A percentile compares a stretch with the other conserved stretches of the same genome.
Evolutionary conservation across 495 filamentous ascomycete species (phyloP).

Genomic region (Podospora comata): DNA sequence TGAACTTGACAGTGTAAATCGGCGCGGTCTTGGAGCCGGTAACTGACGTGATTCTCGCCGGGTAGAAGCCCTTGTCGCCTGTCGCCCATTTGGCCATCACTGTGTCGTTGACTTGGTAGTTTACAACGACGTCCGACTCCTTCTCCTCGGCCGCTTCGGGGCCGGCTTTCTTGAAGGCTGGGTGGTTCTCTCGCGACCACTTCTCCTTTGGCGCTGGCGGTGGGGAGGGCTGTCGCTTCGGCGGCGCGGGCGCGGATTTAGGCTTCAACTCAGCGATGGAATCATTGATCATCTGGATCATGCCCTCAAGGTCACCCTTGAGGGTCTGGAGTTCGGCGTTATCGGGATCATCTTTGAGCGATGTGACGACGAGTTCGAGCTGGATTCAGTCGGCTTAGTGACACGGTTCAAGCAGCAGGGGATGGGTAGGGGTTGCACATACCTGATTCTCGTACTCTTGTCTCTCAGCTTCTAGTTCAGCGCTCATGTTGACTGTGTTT

Average conservation of each 20-base stretch:
- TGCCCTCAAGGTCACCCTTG: constrained; percentile 77
- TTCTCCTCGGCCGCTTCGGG: constrained; percentile 41
- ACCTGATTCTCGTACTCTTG: constrained; percentile 85
- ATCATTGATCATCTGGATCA: constrained; percentile 73
- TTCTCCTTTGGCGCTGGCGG: constrained; percentile 51
- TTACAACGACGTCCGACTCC: constrained; percentile 44
- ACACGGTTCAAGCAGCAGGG: neutral
- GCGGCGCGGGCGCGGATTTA: constrained; percentile 43
- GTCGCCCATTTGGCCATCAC: constrained; percentile 88
- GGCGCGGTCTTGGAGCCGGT: constrained; percentile 85
- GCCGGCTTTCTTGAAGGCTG: constrained; percentile 59
- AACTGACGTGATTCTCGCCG: constrained; percentile 87
- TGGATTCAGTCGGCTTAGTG: constrained; percentile 29
- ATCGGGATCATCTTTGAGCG: constrained; percentile 77
- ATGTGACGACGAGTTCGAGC: constrained; percentile 76
- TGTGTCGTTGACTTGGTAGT: constrained; percentile 83
- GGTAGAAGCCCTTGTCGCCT: constrained; percentile 87
- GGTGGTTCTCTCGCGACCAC: constrained; percentile 72
- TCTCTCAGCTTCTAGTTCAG: constrained; percentile 67
- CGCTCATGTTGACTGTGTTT: constrained; percentile 24
- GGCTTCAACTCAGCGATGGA: constrained; percentile 75
- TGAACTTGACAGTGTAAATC: constrained; percentile 91
- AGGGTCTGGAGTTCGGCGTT: constrained; percentile 78
- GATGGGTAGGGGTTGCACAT: constrained; percentile 16
- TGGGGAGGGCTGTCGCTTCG: constrained; percentile 37